These are phyloP conservation scores for Ogataea trehaloabstinens DNA, from an alignment of 805 yeast genomes.

Conservation along the genomic window DNA sequence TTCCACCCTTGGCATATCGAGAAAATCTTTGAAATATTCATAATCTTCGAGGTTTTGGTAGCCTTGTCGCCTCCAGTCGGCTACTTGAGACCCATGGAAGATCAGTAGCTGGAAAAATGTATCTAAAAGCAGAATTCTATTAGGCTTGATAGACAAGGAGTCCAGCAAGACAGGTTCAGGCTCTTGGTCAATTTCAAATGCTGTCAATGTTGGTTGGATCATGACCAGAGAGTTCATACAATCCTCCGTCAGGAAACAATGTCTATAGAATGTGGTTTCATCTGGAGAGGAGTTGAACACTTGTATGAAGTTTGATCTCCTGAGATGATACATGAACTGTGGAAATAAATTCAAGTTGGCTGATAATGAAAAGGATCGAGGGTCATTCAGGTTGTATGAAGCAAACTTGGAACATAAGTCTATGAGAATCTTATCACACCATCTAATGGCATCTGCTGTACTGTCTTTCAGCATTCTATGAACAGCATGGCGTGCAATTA, in stretches of 20 bases:
- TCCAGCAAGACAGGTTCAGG: constrained; percentile 66
- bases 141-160: constrained; percentile 58
- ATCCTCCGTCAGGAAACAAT: constrained; percentile 60
- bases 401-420: constrained; percentile 47
- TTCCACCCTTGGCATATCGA: constrained; percentile 61
- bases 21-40: constrained; percentile 54
- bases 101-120: constrained; percentile 70
- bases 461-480: constrained; percentile 38
- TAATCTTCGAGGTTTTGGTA: constrained; percentile 63
- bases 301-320: constrained; percentile 64
- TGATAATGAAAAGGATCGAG: constrained; percentile 49
- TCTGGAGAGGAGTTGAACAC: constrained; percentile 72
- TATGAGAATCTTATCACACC: constrained; percentile 47
- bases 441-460: constrained; percentile 43
- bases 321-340: constrained; percentile 63
- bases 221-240: constrained; percentile 57
- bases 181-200: constrained; percentile 55
- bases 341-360: constrained; percentile 54
- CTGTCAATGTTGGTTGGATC: constrained; percentile 68
- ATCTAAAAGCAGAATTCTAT: constrained; percentile 56
- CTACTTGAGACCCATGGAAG: constrained; percentile 63
- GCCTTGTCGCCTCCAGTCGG: constrained; percentile 64
- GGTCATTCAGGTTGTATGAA: constrained; percentile 45
- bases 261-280: constrained; percentile 65
- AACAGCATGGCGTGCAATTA: constrained; percentile 55